Conservation (phyloP, 805 yeast species). For the Danielia oregonensis region DNA sequence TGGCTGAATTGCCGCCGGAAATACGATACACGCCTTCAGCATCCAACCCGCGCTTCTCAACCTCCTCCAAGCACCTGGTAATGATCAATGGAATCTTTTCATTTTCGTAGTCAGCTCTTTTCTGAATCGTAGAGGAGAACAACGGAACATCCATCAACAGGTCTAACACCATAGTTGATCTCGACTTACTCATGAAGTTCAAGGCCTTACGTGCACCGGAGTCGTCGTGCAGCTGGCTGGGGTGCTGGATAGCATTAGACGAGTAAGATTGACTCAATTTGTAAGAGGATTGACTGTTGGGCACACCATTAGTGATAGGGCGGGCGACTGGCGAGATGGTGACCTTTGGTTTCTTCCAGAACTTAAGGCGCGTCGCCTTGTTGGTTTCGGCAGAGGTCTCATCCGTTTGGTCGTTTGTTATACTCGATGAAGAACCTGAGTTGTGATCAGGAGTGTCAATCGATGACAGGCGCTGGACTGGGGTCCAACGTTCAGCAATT, state of each 20-base stretch:
- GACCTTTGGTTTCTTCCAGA: conserved; percentile 43
- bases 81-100: conserved; percentile 67
- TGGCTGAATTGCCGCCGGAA: conserved; percentile 75
- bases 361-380: conserved; percentile 37
- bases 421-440: background rate
- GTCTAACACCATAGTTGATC: conserved; percentile 46
- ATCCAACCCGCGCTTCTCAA: conserved; percentile 71
- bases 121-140: conserved; percentile 55
- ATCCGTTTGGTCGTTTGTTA: background rate
- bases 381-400: background rate
- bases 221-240: conserved; percentile 4
- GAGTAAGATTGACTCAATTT: conserved; percentile 13
- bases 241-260: conserved; percentile 12
- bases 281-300: background rate
- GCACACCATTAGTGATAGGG: background rate
- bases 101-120: conserved; percentile 60
- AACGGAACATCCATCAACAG: conserved; percentile 30
- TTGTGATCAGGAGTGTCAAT: background rate
- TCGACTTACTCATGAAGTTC: conserved; percentile 34
- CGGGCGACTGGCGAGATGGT: conserved; percentile 17
- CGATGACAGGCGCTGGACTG: background rate
- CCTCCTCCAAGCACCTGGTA: conserved; percentile 66
- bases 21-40: conserved; percentile 88
- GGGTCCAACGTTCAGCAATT: no score
- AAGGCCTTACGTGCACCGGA: conserved; percentile 12